Evolutionary conservation across 2,329 filamentous ascomycete genomes (phyloP).

Genomic region (Colletotrichum filicis): DNA sequence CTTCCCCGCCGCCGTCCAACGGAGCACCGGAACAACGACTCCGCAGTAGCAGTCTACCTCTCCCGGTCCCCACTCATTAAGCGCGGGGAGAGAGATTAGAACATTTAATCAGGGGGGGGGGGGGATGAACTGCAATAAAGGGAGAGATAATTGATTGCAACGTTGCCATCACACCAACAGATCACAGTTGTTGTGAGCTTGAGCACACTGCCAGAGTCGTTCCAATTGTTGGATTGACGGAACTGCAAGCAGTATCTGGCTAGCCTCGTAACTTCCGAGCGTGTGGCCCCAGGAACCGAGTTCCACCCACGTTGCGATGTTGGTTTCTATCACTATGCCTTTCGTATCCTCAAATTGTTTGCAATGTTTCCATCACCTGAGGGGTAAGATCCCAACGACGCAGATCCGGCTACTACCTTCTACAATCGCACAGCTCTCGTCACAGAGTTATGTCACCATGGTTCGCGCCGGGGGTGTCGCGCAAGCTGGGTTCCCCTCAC

Average conservation of each 20-base stretch:
- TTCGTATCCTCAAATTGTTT: background rate
- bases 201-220: background rate
- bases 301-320: background rate
- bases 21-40: background rate
- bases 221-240: background rate
- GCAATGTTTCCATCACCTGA: background rate
- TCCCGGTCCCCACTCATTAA: background rate
- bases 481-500: background rate
- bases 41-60: background rate
- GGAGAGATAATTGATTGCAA: slow-evolving; percentile 1
- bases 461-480: background rate
- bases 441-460: background rate
- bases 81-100: background rate
- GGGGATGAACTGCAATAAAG: background rate
- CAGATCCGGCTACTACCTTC: slow-evolving; percentile 1
- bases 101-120: background rate
- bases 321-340: background rate
- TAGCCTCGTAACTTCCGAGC: background rate
- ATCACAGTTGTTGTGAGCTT: background rate
- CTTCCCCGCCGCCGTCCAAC: background rate
- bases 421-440: background rate
- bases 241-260: background rate
- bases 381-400: background rate
- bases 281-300: background rate
- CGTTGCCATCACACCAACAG: background rate